A percentile compares a stretch with the other conserved stretches of the same genome.
phyloP scores from a whole-genome alignment of 108 stramenopile genomes.

The Pseudonitzschia pungens region DNA sequence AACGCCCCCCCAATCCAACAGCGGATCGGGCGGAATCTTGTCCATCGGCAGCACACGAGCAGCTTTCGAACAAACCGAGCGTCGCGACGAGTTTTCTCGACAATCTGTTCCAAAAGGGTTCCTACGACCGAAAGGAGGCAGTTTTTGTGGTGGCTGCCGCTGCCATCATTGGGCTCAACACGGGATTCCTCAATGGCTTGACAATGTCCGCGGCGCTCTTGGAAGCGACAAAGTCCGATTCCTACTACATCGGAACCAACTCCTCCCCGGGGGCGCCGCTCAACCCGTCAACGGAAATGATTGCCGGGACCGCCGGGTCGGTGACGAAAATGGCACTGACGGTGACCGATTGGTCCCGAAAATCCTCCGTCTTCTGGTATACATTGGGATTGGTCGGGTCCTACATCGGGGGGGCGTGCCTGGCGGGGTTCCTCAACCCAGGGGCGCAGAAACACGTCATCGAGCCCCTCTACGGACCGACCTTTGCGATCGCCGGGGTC shows the following conservation, averaged over 20 bases:
- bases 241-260: not conserved
- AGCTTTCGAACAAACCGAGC: not conserved
- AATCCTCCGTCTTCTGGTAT: constrained; percentile 20
- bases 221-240: not conserved
- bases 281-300: not conserved
- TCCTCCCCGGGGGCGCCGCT: not conserved
- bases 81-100: not conserved
- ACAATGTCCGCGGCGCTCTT: constrained; percentile 6
- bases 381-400: constrained; percentile 23
- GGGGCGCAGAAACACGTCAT: constrained; percentile 29
- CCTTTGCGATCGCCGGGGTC: constrained; percentile 38
- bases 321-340: constrained; percentile 29
- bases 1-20: too few species aligned
- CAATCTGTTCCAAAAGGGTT: not conserved
- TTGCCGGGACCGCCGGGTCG: constrained; percentile 35
- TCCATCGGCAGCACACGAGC: not conserved
- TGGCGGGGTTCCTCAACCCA: constrained; percentile 39
- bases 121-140: not conserved
- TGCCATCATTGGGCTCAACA: constrained; percentile 2
- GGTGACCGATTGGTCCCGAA: not conserved
- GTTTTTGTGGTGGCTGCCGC: constrained; percentile 8
- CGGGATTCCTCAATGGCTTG: constrained; percentile 14
- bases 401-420: constrained; percentile 32
- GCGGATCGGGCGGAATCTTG: too few species aligned
- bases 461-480: constrained; percentile 43